A percentile compares a stretch with the other conserved stretches of the same genome.
These are phyloP conservation scores for Spathaspora sp. DNA, from an alignment of 805 yeast species.

Conservation along the genomic window DNA sequence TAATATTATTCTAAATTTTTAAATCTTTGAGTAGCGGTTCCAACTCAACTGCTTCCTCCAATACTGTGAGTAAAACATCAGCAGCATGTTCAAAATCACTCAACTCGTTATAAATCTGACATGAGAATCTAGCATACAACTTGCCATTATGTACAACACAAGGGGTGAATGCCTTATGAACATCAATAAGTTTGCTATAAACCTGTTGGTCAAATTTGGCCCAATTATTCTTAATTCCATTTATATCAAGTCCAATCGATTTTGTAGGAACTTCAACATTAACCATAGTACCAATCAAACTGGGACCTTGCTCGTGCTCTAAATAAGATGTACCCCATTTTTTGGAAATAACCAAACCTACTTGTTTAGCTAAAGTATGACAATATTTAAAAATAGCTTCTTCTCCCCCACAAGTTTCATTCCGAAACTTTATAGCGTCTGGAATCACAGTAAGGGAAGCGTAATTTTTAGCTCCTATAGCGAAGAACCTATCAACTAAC, in stretches of 20 bases:
- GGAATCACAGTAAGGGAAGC: constrained; percentile 39
- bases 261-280: constrained; percentile 36
- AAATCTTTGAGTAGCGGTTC: neutral
- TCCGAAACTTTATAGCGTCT: constrained; percentile 51
- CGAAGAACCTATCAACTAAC: constrained; percentile 46
- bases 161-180: constrained; percentile 48
- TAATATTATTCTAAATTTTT: neutral
- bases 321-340: constrained; percentile 38
- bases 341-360: constrained; percentile 34
- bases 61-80: constrained; percentile 27
- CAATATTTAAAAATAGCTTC: constrained; percentile 48
- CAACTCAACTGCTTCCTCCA: constrained; percentile 1
- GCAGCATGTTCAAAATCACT: constrained; percentile 51
- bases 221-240: constrained; percentile 3
- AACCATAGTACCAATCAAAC: constrained; percentile 41
- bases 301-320: constrained; percentile 19
- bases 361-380: constrained; percentile 39
- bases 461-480: constrained; percentile 48
- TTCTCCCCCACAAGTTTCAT: constrained; percentile 59
- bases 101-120: constrained; percentile 58
- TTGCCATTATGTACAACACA: constrained; percentile 33
- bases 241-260: constrained; percentile 5
- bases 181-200: constrained; percentile 7
- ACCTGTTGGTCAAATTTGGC: constrained; percentile 2
- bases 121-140: constrained; percentile 45